phyloP scores from a whole-genome alignment of 192 early-diverging fungal species.

The Podila epicladia region DNA sequence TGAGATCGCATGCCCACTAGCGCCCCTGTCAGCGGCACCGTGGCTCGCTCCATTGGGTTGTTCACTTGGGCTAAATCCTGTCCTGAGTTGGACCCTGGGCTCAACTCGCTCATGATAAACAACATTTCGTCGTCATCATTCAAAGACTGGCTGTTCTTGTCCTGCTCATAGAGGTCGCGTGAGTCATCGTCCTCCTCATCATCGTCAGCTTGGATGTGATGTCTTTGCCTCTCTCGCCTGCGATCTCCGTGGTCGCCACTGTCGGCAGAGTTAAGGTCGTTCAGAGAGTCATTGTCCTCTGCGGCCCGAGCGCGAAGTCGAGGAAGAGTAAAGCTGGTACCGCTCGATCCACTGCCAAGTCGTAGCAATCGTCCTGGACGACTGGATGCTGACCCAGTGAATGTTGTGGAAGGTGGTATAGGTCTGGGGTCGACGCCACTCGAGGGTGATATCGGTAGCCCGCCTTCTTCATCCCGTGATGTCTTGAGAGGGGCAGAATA shows the following conservation, averaged over 20 bases:
- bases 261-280: conserved; percentile 20
- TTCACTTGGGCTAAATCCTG: conserved; percentile 8
- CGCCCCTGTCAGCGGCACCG: conserved; percentile 23
- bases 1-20: conserved; percentile 38
- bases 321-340: conserved; percentile 17
- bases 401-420: conserved; percentile 8
- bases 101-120: conserved; percentile 49
- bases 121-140: conserved; percentile 52
- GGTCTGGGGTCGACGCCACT: conserved; percentile 27
- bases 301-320: conserved; percentile 24
- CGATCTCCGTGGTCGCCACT: background rate
- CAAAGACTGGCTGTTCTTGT: conserved; percentile 18
- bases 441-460: background rate
- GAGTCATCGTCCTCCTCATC: conserved; percentile 22
- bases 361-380: conserved; percentile 18
- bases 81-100: conserved; percentile 26
- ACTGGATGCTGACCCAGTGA: conserved; percentile 6
- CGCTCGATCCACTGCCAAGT: conserved; percentile 29
- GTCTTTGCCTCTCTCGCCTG: no score
- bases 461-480: background rate
- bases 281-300: conserved; percentile 41
- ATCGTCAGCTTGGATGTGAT: conserved; percentile 1
- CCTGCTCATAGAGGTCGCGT: background rate
- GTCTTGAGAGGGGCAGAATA: conserved; percentile 39
- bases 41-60: background rate